phyloP scores from a whole-genome alignment of 371 early-diverging fungal species.

The Lichtheimia corymbifera region DNA sequence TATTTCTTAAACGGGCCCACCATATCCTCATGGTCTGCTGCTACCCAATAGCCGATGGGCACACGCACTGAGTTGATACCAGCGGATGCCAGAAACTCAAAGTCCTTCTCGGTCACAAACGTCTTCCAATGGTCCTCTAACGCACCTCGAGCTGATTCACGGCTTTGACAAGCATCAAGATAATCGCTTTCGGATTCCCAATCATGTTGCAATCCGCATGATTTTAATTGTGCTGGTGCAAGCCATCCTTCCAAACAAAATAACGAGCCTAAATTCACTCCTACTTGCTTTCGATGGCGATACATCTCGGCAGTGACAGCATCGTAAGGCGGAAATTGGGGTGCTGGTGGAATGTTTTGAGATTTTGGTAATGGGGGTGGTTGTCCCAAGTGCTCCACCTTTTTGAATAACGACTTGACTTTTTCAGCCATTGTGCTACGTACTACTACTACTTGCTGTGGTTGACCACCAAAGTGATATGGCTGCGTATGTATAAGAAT shows the following conservation, averaged over 20 bases:
- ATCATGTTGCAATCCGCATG: conserved; percentile 25
- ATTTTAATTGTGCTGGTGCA: conserved; percentile 34
- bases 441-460: no score
- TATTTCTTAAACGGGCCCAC: conserved; percentile 22
- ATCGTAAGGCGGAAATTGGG: conserved; percentile 24
- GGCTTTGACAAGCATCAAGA: conserved; percentile 44
- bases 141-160: conserved; percentile 35
- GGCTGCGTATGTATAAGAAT: no score
- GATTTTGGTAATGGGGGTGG: conserved; percentile 10
- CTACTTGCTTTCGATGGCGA: conserved; percentile 35
- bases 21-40: conserved; percentile 20
- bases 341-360: conserved; percentile 14
- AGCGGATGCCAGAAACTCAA: conserved; percentile 45
- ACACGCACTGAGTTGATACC: conserved; percentile 70
- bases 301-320: conserved; percentile 19
- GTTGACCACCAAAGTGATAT: no score
- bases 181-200: conserved; percentile 37
- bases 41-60: conserved; percentile 71
- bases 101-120: conserved; percentile 64
- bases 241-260: conserved; percentile 68
- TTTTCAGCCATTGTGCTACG: background rate
- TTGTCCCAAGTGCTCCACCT: conserved; percentile 10
- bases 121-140: conserved; percentile 57
- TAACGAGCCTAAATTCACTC: conserved; percentile 67
- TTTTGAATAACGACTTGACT: conserved; percentile 17